Percentiles rank a stretch among this genome's conserved stretches.
These are phyloP conservation scores for Beauveria caledonica DNA, from an alignment of 2,329 filamentous ascomycete genomes.

Conservation along the genomic window DNA sequence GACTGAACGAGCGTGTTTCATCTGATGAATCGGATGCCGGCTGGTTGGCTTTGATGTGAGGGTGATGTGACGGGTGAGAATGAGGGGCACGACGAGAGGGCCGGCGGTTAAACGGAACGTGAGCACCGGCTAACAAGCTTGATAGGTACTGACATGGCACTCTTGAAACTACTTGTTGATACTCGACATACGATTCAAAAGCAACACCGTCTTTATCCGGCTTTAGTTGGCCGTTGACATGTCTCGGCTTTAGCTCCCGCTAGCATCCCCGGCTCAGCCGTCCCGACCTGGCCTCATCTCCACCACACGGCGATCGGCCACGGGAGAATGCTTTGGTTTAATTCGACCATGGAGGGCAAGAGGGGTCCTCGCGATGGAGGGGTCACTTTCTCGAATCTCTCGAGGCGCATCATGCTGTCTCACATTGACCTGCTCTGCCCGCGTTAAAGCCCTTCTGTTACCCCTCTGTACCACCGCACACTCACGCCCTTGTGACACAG, in stretches of 20 bases:
- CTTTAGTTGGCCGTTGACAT: not conserved
- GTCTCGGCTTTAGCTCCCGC: not conserved
- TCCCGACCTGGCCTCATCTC: not conserved
- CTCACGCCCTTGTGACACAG: too few relatives aligned
- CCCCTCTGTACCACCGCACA: too few relatives aligned
- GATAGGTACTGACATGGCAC: too few relatives aligned
- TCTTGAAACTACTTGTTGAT: too few relatives aligned
- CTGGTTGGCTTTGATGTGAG: not conserved
- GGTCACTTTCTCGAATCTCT: not conserved
- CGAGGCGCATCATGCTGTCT: not conserved
- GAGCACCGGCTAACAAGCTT: not conserved
- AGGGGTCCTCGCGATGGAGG: not conserved
- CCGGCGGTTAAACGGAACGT: not conserved
- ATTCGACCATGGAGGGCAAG: not conserved
- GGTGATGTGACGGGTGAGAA: not conserved
- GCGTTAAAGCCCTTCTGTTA: not conserved
- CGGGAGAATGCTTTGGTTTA: not conserved
- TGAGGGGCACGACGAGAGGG: not conserved
- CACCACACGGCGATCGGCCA: not conserved
- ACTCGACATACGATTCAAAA: not conserved
- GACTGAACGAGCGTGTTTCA: not conserved
- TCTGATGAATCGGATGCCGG: not conserved
- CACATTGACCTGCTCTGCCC: not conserved
- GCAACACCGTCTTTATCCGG: not conserved
- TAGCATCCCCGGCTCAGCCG: not conserved